These are phyloP conservation scores for Aspergillus persii DNA, from an alignment of 2,329 filamentous ascomycete species.

Conservation along the genomic window DNA sequence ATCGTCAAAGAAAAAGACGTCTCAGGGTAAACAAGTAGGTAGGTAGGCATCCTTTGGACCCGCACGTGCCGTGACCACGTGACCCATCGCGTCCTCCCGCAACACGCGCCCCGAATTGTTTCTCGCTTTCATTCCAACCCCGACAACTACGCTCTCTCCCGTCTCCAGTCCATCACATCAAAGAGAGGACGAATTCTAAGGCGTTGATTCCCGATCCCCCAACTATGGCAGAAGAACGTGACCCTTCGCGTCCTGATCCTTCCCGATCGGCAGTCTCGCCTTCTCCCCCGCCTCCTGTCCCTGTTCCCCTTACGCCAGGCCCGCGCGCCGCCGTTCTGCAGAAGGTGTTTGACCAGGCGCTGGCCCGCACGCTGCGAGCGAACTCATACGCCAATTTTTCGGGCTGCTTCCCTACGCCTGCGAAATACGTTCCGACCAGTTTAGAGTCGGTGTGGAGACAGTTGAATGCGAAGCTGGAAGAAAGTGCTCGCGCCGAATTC, in stretches of 20 bases:
- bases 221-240: constrained; percentile 21
- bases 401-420: constrained; percentile 62
- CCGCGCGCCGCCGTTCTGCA: constrained; percentile 60
- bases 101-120: not conserved
- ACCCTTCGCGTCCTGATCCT: constrained; percentile 9
- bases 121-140: not conserved
- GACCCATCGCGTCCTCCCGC: not conserved
- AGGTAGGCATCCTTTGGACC: not conserved
- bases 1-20: too few relatives aligned
- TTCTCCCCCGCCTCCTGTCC: constrained; percentile 54
- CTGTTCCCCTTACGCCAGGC: constrained; percentile 55
- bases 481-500: constrained; percentile 58
- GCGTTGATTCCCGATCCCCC: not conserved
- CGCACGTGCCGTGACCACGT: not conserved
- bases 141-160: not conserved
- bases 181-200: not conserved
- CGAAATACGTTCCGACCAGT: constrained; percentile 55
- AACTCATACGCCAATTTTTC: constrained; percentile 62
- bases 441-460: constrained; percentile 58
- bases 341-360: constrained; percentile 59
- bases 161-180: not conserved
- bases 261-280: constrained; percentile 36
- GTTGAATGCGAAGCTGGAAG: constrained; percentile 58
- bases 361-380: constrained; percentile 59
- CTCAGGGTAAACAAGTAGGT: too few relatives aligned